phyloP scores from a whole-genome alignment of 164 flowering plant species.

The Cinnamomum chago region DNA sequence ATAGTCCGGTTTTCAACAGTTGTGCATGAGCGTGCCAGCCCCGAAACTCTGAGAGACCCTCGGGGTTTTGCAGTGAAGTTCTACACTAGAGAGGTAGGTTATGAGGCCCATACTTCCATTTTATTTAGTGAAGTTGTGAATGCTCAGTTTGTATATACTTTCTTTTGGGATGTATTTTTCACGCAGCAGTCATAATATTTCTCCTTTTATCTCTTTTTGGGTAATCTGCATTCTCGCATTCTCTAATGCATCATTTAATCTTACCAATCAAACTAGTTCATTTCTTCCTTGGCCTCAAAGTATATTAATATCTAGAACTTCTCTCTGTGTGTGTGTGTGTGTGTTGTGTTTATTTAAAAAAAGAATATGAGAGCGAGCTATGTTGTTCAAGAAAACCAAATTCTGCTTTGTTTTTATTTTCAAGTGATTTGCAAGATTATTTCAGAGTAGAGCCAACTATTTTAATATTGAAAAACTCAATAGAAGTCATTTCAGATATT shows the following conservation, averaged over 20 bases:
- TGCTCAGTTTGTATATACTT: background rate
- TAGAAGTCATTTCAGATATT: too few relatives aligned
- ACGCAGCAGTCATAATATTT: background rate
- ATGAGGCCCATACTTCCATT: background rate
- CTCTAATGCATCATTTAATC: background rate
- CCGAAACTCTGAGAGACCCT: conserved; percentile 94
- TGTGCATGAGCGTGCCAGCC: conserved; percentile 97
- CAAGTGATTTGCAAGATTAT: too few relatives aligned
- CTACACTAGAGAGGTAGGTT: conserved; percentile 97
- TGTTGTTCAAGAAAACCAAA: too few relatives aligned
- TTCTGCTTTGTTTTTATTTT: too few relatives aligned
- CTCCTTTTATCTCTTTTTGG: background rate
- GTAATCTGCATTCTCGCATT: background rate
- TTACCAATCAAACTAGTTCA: background rate
- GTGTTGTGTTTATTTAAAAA: too few relatives aligned
- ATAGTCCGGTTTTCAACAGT: conserved; percentile 93
- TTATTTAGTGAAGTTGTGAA: background rate
- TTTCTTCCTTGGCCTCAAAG: too few relatives aligned
- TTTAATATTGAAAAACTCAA: too few relatives aligned
- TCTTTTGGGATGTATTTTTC: background rate
- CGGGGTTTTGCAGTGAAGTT: conserved; percentile 90
- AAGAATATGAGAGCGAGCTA: too few relatives aligned
- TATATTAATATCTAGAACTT: too few relatives aligned
- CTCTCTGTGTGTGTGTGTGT: too few relatives aligned
- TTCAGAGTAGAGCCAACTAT: too few relatives aligned